Evolutionary conservation across 2,329 filamentous ascomycete genomes (phyloP).

Genomic region (Ceratocystis alfenasii): DNA sequence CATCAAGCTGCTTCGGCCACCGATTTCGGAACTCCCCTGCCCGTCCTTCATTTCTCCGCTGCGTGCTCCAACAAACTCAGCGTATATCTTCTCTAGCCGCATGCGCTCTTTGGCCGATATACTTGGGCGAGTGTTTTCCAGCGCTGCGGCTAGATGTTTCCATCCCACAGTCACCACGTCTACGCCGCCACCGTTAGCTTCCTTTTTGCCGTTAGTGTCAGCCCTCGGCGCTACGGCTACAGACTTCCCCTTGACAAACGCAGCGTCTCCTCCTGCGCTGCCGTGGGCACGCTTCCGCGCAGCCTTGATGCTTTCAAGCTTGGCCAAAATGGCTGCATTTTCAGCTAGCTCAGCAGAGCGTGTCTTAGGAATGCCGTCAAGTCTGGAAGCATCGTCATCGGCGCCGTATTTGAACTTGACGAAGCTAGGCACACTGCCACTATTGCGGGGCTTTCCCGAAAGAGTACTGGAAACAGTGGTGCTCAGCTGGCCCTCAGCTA

Average conservation of each 20-base stretch:
- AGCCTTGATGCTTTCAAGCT: conserved; percentile 66
- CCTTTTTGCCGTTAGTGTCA: background rate
- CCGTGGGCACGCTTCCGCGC: conserved; percentile 39
- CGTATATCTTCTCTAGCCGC: conserved; percentile 69
- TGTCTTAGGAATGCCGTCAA: conserved; percentile 36
- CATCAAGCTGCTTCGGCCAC: conserved; percentile 88
- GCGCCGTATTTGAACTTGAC: conserved; percentile 75
- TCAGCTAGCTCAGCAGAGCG: conserved; percentile 53
- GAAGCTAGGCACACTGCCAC: conserved; percentile 40
- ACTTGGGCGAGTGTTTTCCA: conserved; percentile 66
- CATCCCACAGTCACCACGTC: conserved; percentile 69
- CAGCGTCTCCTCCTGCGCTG: conserved; percentile 23
- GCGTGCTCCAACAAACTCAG: conserved; percentile 81
- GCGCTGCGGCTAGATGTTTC: conserved; percentile 67
- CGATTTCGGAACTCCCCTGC: conserved; percentile 82
- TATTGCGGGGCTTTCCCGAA: conserved; percentile 22
- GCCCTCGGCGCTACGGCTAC: conserved; percentile 31
- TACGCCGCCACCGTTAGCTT: background rate
- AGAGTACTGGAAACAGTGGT: conserved; percentile 28
- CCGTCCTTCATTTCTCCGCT: conserved; percentile 94
- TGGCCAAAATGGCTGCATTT: conserved; percentile 65
- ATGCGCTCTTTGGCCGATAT: conserved; percentile 67
- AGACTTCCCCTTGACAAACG: conserved; percentile 25
- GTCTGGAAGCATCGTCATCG: conserved; percentile 35
- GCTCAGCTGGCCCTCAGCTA: conserved; percentile 33